These are phyloP conservation scores for Radiomyces spectabilis DNA, from an alignment of 192 early-diverging fungal species.

Conservation along the genomic window DNA sequence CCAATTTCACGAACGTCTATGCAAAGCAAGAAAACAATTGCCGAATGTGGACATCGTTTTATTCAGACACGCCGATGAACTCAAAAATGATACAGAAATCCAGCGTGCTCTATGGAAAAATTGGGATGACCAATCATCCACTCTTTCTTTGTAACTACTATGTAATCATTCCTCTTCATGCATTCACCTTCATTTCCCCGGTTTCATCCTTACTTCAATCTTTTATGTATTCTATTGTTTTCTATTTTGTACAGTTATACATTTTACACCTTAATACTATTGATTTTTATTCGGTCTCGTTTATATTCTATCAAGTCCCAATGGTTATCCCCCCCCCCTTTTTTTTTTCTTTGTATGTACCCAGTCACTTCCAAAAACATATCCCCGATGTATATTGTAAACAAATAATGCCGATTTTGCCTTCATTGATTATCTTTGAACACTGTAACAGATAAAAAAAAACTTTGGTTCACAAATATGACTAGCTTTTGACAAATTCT, in stretches of 20 bases:
- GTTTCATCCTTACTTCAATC: neutral
- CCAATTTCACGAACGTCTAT: neutral
- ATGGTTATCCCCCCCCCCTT: too few species aligned
- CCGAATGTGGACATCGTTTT: slow-evolving; percentile 11
- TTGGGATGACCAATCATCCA: slow-evolving; percentile 4
- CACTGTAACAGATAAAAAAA: too few species aligned
- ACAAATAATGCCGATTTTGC: too few species aligned
- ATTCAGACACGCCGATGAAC: neutral
- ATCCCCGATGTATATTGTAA: too few species aligned
- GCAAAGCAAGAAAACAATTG: neutral
- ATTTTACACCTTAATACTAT: neutral
- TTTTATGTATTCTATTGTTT: neutral
- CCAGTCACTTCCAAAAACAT: too few species aligned
- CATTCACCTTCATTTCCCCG: neutral
- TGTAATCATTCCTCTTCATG: neutral
- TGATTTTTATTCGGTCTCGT: too few species aligned
- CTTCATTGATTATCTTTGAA: too few species aligned
- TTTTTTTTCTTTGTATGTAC: too few species aligned
- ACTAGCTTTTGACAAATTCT: too few species aligned
- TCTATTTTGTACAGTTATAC: neutral
- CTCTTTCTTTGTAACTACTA: neutral
- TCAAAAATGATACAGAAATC: slow-evolving; percentile 1
- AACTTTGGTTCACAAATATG: too few species aligned
- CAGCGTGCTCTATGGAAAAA: slow-evolving; percentile 1
- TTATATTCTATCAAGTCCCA: too few species aligned